Evolutionary conservation across 2,329 filamentous ascomycete species (phyloP).

Genomic region (Scedosporium minutisporum): DNA sequence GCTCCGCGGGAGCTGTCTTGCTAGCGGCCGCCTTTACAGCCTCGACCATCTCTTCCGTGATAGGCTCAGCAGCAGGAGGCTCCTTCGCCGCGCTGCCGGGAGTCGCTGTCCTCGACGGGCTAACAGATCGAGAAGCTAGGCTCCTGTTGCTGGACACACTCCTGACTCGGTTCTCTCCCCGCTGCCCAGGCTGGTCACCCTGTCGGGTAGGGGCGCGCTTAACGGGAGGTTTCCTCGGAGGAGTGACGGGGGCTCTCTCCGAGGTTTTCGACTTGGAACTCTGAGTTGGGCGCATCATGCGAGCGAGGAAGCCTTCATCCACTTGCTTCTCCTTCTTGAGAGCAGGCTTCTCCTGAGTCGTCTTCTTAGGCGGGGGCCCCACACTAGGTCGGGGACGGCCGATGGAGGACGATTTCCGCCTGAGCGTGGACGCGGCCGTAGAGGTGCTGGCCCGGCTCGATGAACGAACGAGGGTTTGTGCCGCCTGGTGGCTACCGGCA

Average conservation of each 20-base stretch:
- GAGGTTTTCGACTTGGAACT: slow-evolving; percentile 57
- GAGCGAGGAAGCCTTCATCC: slow-evolving; percentile 65
- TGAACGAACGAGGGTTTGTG: slow-evolving; percentile 27
- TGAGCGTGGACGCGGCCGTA: slow-evolving; percentile 22
- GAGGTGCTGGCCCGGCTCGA: slow-evolving; percentile 35
- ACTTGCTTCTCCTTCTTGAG: slow-evolving; percentile 44
- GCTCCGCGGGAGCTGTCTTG: neutral
- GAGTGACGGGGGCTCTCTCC: slow-evolving; percentile 47
- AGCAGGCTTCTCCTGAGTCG: slow-evolving; percentile 32
- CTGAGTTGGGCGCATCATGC: slow-evolving; percentile 72
- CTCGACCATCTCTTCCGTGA: neutral
- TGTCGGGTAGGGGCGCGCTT: neutral
- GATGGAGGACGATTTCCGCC: slow-evolving; percentile 34
- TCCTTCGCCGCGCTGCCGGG: neutral
- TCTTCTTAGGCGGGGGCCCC: slow-evolving; percentile 49
- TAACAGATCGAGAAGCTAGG: slow-evolving; percentile 2
- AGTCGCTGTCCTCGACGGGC: neutral
- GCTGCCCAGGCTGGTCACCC: slow-evolving; percentile 3
- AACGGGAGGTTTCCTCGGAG: slow-evolving; percentile 30
- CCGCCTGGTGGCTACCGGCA: neutral
- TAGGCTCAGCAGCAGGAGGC: neutral
- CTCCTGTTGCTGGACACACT: slow-evolving; percentile 14
- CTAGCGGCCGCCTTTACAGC: slow-evolving; percentile 1
- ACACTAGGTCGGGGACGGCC: slow-evolving; percentile 41
- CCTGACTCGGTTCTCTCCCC: slow-evolving; percentile 7